Percentiles rank a stretch among this genome's conserved stretches.
phyloP scores from a whole-genome alignment of 163 green algal species.

The Scenedesmus sp. region DNA sequence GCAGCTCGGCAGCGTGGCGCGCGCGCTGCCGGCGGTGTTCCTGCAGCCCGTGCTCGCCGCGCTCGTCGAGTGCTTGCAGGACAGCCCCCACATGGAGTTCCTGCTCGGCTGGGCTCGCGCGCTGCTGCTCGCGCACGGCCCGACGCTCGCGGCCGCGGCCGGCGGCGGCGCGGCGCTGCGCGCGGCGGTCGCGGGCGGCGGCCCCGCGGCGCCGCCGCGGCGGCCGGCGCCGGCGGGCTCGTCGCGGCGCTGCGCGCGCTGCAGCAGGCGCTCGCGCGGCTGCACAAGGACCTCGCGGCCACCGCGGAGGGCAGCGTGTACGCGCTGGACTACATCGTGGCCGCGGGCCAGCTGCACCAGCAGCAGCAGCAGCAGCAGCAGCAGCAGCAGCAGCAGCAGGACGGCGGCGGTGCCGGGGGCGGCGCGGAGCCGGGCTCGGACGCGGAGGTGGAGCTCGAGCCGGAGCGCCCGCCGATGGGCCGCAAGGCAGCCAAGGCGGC shows the following conservation, averaged over 20 bases:
- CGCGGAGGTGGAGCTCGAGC: background rate
- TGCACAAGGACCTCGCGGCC: constrained; percentile 75
- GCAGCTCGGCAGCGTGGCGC: constrained; percentile 53
- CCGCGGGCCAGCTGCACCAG: constrained; percentile 22
- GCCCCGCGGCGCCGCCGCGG: constrained; percentile 25
- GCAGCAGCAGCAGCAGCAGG: constrained; percentile 21
- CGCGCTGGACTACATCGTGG: constrained; percentile 78
- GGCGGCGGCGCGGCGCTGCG: constrained; percentile 37
- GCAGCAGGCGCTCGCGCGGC: constrained; percentile 65
- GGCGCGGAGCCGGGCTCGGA: background rate
- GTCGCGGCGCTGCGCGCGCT: constrained; percentile 72
- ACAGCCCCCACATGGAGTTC: constrained; percentile 68
- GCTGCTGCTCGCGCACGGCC: constrained; percentile 59
- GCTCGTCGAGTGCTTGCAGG: constrained; percentile 50
- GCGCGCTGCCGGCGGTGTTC: constrained; percentile 53
- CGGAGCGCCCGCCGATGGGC: background rate
- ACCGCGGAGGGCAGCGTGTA: constrained; percentile 84
- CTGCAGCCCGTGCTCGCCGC: constrained; percentile 52
- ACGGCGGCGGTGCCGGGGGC: too few relatives aligned
- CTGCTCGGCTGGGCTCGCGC: constrained; percentile 75
- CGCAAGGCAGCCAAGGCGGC: too few relatives aligned
- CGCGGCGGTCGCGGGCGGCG: constrained; percentile 36
- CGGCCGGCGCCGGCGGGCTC: constrained; percentile 20
- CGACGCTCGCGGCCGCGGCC: constrained; percentile 39
- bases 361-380: constrained; percentile 13